These are phyloP conservation scores for Phymatotrichopsis omnivora DNA, from an alignment of 2,329 filamentous ascomycete species.

Conservation along the genomic window DNA sequence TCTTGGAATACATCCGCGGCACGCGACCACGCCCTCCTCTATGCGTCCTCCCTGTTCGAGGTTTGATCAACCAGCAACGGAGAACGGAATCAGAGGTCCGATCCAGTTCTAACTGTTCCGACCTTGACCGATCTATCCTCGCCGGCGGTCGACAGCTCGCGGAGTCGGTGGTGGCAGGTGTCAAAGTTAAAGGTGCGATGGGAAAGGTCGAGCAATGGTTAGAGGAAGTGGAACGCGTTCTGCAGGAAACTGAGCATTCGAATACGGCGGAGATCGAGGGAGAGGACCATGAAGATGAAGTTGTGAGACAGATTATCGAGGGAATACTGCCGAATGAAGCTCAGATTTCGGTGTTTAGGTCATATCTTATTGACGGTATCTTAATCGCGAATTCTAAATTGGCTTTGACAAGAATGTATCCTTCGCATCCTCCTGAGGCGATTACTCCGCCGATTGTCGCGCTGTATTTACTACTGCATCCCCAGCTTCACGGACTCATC, in stretches of 20 bases:
- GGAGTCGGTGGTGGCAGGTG: constrained; percentile 24
- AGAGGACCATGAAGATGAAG: constrained; percentile 25
- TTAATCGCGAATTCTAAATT: constrained; percentile 19
- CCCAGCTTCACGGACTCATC: constrained; percentile 25
- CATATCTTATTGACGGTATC: constrained; percentile 18
- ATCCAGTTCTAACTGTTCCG: constrained; percentile 8
- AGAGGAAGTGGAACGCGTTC: constrained; percentile 25
- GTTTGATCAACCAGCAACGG: constrained; percentile 21
- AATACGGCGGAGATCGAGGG: constrained; percentile 13
- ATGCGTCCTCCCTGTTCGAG: constrained; percentile 27
- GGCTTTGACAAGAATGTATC: constrained; percentile 23
- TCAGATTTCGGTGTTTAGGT: constrained; percentile 23
- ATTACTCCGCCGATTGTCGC: constrained; percentile 28
- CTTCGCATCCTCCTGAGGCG: constrained; percentile 19
- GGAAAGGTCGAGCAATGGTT: constrained; percentile 28
- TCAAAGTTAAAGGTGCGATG: constrained; percentile 21
- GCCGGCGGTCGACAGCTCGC: constrained; percentile 17
- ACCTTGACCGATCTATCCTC: constrained; percentile 3
- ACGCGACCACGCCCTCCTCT: constrained; percentile 22
- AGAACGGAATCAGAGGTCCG: constrained; percentile 16
- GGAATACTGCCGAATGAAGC: constrained; percentile 21
- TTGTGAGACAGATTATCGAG: constrained; percentile 27
- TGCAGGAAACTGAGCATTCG: constrained; percentile 14
- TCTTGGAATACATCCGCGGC: constrained; percentile 84
- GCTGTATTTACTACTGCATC: constrained; percentile 28